Evolutionary conservation across 495 filamentous ascomycete genomes (phyloP).

Genomic region (Neurospora sp.): DNA sequence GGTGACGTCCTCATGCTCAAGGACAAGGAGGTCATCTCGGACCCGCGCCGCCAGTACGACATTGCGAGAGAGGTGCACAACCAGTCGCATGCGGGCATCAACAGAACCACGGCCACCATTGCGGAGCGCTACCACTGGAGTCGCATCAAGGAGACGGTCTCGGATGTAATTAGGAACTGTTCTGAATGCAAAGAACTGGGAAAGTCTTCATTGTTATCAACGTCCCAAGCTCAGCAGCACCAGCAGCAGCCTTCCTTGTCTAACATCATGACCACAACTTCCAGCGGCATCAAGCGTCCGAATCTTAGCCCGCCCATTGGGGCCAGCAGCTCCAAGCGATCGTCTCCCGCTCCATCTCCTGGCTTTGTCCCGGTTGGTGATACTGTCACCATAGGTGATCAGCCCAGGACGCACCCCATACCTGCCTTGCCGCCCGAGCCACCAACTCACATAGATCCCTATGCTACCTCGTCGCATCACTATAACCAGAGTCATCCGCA

Average conservation of each 20-base stretch:
- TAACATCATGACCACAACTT: neutral
- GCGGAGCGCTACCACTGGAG: constrained; percentile 96
- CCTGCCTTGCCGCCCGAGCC: constrained; percentile 17
- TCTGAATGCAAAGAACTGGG: constrained; percentile 75
- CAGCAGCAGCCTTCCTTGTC: neutral
- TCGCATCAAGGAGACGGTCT: constrained; percentile 96
- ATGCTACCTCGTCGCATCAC: constrained; percentile 17
- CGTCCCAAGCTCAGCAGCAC: constrained; percentile 9
- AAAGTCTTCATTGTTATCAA: constrained; percentile 33
- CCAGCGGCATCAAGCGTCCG: constrained; percentile 19
- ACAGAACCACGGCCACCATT: constrained; percentile 93
- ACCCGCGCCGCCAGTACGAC: constrained; percentile 84
- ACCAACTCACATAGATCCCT: constrained; percentile 12
- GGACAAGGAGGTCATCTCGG: constrained; percentile 92
- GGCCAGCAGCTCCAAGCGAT: constrained; percentile 19
- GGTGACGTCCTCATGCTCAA: constrained; percentile 87
- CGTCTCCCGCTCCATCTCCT: constrained; percentile 17
- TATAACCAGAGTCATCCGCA: constrained; percentile 1
- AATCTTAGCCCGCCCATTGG: constrained; percentile 6
- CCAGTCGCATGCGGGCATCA: constrained; percentile 83
- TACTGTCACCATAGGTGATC: neutral
- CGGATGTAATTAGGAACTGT: constrained; percentile 86
- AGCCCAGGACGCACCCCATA: constrained; percentile 6
- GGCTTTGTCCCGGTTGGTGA: neutral
- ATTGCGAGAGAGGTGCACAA: constrained; percentile 71